These are phyloP conservation scores for Scedosporium aurantiacum DNA, from an alignment of 2,329 filamentous ascomycete species.

Conservation along the genomic window DNA sequence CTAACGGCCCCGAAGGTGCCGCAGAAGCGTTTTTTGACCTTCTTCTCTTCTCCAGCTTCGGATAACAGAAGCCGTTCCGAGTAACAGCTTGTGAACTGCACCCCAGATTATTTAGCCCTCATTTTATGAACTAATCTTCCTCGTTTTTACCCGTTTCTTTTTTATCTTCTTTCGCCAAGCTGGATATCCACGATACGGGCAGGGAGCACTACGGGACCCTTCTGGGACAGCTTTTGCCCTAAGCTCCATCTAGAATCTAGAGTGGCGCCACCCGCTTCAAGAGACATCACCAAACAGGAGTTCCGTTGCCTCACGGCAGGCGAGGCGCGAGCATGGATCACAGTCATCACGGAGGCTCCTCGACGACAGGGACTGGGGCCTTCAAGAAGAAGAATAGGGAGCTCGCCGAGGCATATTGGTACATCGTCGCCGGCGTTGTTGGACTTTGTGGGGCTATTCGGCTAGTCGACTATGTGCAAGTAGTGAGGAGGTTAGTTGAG, in stretches of 20 bases:
- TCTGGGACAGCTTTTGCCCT: background rate
- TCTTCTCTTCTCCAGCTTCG: too few relatives aligned
- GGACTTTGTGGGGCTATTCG: slow-evolving; percentile 30
- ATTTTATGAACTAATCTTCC: background rate
- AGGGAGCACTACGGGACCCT: too few relatives aligned
- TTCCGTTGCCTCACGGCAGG: too few relatives aligned
- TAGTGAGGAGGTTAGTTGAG: slow-evolving; percentile 26
- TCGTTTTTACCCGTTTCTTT: background rate
- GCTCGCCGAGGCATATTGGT: slow-evolving; percentile 47
- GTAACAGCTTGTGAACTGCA: too few relatives aligned
- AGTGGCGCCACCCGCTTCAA: background rate
- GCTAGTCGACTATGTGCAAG: slow-evolving; percentile 30
- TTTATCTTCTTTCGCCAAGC: background rate
- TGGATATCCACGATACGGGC: background rate
- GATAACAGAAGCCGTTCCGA: too few relatives aligned
- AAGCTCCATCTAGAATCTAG: background rate
- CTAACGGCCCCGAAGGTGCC: too few relatives aligned
- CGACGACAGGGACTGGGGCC: slow-evolving; percentile 20
- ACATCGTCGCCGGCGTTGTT: slow-evolving; percentile 40
- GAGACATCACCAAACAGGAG: background rate
- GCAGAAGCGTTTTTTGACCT: too few relatives aligned
- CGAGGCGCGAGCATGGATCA: slow-evolving; percentile 4
- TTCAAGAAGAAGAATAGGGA: slow-evolving; percentile 31
- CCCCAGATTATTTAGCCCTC: background rate
- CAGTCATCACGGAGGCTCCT: slow-evolving; percentile 9